These are phyloP conservation scores for Gossypium thurberi DNA, from an alignment of 345 rosid genomes.

Conservation along the genomic window DNA sequence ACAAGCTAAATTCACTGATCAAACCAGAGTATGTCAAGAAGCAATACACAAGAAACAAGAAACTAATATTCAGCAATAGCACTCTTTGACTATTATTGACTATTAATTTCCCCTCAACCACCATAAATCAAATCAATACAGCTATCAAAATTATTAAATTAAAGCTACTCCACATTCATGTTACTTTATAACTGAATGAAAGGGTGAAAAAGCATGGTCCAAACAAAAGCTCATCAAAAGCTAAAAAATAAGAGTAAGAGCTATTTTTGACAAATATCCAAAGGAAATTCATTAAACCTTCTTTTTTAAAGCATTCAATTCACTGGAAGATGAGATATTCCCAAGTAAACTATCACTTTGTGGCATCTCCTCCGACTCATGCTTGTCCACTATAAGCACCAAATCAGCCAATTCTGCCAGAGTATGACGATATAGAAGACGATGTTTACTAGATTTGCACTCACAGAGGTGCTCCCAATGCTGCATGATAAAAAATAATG, in stretches of 20 bases:
- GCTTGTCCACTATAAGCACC: constrained; percentile 38
- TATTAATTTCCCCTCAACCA: constrained; percentile 2
- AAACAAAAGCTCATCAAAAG: neutral
- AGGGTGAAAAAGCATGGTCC: neutral
- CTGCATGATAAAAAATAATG: constrained; percentile 38
- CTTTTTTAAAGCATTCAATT: constrained; percentile 33
- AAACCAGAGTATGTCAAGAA: neutral
- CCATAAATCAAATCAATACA: neutral
- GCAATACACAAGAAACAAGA: neutral
- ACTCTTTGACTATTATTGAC: neutral
- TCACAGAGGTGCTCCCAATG: constrained; percentile 90
- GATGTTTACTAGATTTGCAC: constrained; percentile 58
- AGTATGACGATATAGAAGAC: constrained; percentile 72
- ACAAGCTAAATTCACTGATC: neutral
- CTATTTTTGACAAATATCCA: neutral
- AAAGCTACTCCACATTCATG: neutral
- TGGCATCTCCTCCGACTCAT: constrained; percentile 27
- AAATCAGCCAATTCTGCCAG: constrained; percentile 62
- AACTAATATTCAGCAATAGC: neutral
- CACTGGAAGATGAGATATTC: constrained; percentile 37
- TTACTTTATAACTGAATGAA: neutral
- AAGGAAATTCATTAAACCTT: constrained; percentile 41
- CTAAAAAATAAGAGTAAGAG: neutral
- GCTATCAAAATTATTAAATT: neutral
- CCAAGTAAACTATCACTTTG: constrained; percentile 27